Percentiles rank a stretch among this genome's conserved stretches.
Evolutionary conservation across 805 yeast genomes (phyloP).

Genomic region (Torulaspora delbrueckii): DNA sequence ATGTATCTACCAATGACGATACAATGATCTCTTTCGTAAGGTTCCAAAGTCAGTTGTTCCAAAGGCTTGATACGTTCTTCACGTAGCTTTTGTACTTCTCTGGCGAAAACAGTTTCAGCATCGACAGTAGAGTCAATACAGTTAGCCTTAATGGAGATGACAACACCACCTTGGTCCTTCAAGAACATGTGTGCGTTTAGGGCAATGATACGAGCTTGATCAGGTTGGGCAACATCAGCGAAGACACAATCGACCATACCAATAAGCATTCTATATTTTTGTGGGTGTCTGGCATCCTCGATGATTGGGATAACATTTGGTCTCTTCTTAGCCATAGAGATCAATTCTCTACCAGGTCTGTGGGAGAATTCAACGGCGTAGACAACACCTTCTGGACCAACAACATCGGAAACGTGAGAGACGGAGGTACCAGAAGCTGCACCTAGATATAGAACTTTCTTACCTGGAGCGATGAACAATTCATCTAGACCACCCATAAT

Average conservation of each 20-base stretch:
- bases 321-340: constrained; percentile 99
- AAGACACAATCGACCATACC: constrained; percentile 99
- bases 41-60: constrained; percentile 98
- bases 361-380: constrained; percentile 99
- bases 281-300: constrained; percentile 99
- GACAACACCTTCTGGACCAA: constrained; percentile 98
- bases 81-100: constrained; percentile 98
- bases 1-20: constrained; percentile 94
- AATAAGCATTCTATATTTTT: constrained; percentile 96
- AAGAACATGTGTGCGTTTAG: constrained; percentile 96
- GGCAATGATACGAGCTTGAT: constrained; percentile 99
- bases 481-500: constrained; percentile 99
- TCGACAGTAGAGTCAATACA: constrained; percentile 99
- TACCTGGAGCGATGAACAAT: constrained; percentile 95
- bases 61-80: constrained; percentile 98
- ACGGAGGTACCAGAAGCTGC: constrained; percentile 99
- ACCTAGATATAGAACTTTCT: constrained; percentile 94
- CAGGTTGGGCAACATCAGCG: constrained; percentile 99
- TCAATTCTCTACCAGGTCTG: constrained; percentile 99
- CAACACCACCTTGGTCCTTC: constrained; percentile 98
- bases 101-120: constrained; percentile 98
- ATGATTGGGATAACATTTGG: constrained; percentile 98
- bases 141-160: constrained; percentile 98
- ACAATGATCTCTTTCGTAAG: constrained; percentile 99
- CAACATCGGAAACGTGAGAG: constrained; percentile 96